Conservation (phyloP, 495 filamentous ascomycete species). For the Neurospora sublineolata region DNA sequence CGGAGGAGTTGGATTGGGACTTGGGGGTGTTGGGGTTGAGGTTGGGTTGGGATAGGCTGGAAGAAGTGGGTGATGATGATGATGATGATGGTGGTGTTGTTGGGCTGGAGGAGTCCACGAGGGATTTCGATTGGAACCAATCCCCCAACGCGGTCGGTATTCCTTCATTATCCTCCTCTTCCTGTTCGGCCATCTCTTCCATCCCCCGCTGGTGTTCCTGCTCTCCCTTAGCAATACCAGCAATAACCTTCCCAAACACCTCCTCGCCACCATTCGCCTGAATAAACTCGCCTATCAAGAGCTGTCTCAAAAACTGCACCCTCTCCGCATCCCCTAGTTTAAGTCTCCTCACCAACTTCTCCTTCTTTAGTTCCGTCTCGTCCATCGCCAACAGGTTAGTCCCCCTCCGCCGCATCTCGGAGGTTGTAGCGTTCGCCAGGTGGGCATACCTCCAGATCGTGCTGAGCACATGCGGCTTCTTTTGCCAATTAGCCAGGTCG, state of each 20-base stretch:
- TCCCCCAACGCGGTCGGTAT: neutral
- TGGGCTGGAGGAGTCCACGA: neutral
- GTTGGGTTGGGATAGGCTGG: neutral
- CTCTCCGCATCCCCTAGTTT: neutral
- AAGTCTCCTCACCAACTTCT: neutral
- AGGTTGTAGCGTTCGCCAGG: conserved; percentile 4
- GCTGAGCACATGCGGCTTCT: conserved; percentile 23
- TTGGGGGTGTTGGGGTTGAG: neutral
- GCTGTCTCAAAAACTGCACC: neutral
- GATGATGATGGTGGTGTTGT: neutral
- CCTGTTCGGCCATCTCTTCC: neutral
- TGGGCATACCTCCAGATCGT: conserved; percentile 29
- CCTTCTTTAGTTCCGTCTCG: neutral
- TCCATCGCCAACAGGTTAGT: neutral
- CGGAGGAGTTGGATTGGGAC: neutral
- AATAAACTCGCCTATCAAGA: conserved; percentile 1
- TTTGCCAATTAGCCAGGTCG: conserved; percentile 15
- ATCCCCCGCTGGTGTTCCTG: neutral
- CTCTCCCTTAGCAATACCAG: neutral
- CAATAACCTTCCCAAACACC: neutral
- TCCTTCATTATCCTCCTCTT: neutral
- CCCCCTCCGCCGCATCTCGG: conserved; percentile 10
- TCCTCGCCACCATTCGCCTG: neutral
- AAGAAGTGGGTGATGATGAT: neutral
- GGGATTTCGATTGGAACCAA: neutral